A percentile compares a stretch with the other conserved stretches of the same genome.
Evolutionary conservation across 345 rosid species (phyloP).

Genomic region (Hibiscus trionum): DNA sequence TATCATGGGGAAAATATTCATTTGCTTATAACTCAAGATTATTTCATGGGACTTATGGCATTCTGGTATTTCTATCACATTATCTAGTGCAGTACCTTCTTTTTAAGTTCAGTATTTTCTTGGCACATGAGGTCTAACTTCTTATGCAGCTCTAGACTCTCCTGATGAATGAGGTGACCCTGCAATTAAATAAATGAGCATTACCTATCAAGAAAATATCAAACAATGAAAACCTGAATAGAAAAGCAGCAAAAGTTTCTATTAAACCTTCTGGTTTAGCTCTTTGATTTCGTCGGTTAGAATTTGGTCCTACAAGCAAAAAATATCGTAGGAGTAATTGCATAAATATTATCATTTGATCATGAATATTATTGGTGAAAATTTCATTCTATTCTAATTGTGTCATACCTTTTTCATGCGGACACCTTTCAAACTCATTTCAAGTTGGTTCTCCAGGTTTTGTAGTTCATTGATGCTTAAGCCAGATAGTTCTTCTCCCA

Average conservation of each 20-base stretch:
- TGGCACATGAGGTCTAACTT: slow-evolving; percentile 37
- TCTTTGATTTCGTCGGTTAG: slow-evolving; percentile 49
- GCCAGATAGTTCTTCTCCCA: slow-evolving; percentile 85
- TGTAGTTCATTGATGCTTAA: slow-evolving; percentile 49
- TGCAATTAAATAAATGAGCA: slow-evolving; percentile 21
- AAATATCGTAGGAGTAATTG: not conserved
- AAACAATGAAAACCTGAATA: not conserved
- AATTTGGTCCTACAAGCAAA: slow-evolving; percentile 45
- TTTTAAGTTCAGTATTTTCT: slow-evolving; percentile 41
- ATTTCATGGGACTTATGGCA: not conserved
- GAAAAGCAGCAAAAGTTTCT: not conserved
- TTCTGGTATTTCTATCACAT: not conserved
- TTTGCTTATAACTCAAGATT: not conserved
- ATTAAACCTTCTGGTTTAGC: slow-evolving; percentile 48
- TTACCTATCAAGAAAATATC: not conserved
- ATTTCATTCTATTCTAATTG: not conserved
- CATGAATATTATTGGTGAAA: not conserved
- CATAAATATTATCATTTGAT: not conserved
- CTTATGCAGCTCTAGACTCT: slow-evolving; percentile 43
- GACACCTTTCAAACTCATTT: slow-evolving; percentile 55
- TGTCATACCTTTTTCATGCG: slow-evolving; percentile 55
- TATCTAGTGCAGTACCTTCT: slow-evolving; percentile 38
- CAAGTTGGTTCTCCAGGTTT: slow-evolving; percentile 65
- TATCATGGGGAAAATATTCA: not conserved
- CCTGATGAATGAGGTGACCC: slow-evolving; percentile 55